phyloP scores from a whole-genome alignment of 2,329 filamentous ascomycete genomes.

The Fusarium pseudoanthophilum region DNA sequence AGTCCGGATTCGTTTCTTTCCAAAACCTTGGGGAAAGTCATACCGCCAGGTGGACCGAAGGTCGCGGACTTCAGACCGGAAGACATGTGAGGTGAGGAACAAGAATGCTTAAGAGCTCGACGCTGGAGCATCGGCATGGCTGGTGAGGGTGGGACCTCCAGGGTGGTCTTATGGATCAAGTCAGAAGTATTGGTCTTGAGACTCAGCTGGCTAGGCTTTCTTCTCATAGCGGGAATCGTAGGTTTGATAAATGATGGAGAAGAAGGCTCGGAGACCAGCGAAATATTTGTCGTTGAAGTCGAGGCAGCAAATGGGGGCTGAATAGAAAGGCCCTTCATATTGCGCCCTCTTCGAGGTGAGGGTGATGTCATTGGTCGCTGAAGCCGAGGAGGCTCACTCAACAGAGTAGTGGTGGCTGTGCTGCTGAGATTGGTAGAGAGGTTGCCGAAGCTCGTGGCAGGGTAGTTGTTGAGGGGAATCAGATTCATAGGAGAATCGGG shows the following conservation, averaged over 20 bases:
- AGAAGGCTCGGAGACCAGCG: conserved; percentile 71
- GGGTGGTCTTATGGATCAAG: conserved; percentile 58
- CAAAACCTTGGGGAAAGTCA: conserved; percentile 70
- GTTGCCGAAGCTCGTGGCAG: conserved; percentile 66
- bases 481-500: conserved; percentile 88
- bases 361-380: conserved; percentile 74
- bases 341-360: conserved; percentile 77
- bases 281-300: conserved; percentile 59
- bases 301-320: conserved; percentile 66
- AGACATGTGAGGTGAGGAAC: conserved; percentile 74
- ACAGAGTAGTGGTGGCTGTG: conserved; percentile 38
- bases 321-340: conserved; percentile 86
- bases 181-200: conserved; percentile 76
- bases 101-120: conserved; percentile 73
- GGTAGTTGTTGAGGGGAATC: conserved; percentile 75
- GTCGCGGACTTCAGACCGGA: conserved; percentile 67
- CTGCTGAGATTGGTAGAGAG: conserved; percentile 38
- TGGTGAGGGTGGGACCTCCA: conserved; percentile 68
- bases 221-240: conserved; percentile 74
- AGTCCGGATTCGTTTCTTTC: conserved; percentile 70
- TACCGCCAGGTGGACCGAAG: conserved; percentile 70
- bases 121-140: conserved; percentile 68
- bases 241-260: conserved; percentile 86
- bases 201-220: conserved; percentile 82
- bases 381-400: conserved; percentile 56